These are phyloP conservation scores for Annulohypoxylon moriforme DNA, from an alignment of 495 filamentous ascomycete genomes.

Conservation along the genomic window DNA sequence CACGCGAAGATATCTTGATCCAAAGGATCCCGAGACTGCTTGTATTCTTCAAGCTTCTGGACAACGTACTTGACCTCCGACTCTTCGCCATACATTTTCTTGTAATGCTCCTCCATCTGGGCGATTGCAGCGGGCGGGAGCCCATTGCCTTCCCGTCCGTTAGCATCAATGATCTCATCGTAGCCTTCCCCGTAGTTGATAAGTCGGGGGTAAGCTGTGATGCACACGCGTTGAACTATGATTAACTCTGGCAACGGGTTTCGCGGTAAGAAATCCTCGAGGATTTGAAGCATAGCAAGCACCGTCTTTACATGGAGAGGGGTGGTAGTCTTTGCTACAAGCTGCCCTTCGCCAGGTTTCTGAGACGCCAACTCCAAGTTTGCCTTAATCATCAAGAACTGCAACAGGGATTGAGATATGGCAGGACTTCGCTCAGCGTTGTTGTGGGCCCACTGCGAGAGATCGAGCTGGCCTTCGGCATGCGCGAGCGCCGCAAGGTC, in stretches of 20 bases:
- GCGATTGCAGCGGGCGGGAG: constrained; percentile 81
- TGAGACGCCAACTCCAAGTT: constrained; percentile 80
- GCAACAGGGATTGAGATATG: constrained; percentile 72
- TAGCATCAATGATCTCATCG: constrained; percentile 88
- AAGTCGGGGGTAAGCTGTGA: constrained; percentile 92
- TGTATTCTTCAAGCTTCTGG: constrained; percentile 82
- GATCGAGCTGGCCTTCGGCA: constrained; percentile 79
- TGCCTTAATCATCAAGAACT: constrained; percentile 84
- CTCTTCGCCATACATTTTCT: constrained; percentile 93
- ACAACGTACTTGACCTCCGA: constrained; percentile 83
- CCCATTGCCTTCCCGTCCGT: constrained; percentile 80
- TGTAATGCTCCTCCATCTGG: constrained; percentile 96
- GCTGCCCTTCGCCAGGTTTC: constrained; percentile 64
- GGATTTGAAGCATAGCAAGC: constrained; percentile 77
- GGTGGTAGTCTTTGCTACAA: constrained; percentile 55
- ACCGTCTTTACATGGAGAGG: constrained; percentile 87
- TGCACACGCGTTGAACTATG: constrained; percentile 81
- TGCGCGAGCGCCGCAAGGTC: constrained; percentile 93
- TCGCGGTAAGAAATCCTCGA: constrained; percentile 71
- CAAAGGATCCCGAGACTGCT: constrained; percentile 80
- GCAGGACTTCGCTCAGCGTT: constrained; percentile 68
- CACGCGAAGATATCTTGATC: constrained; percentile 96
- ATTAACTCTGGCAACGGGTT: constrained; percentile 62
- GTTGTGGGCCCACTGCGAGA: constrained; percentile 82
- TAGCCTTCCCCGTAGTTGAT: constrained; percentile 95